Conservation (phyloP, 805 yeast genomes). For the Candida pseudofarinosa region DNA sequence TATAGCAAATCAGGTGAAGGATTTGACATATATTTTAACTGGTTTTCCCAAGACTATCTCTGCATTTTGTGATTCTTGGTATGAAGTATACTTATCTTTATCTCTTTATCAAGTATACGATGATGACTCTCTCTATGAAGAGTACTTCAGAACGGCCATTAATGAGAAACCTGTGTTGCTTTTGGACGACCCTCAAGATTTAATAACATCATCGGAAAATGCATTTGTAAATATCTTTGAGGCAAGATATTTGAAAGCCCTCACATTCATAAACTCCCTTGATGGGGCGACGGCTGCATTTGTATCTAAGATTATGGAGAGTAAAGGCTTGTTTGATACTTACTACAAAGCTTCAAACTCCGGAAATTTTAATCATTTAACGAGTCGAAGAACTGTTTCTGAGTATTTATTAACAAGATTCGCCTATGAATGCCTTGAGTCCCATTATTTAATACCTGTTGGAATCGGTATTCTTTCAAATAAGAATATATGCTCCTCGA, state of each 20-base stretch:
- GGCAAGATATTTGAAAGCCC: constrained; percentile 52
- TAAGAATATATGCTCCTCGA: constrained; percentile 40
- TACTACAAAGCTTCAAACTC: constrained; percentile 22
- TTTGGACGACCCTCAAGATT: constrained; percentile 35
- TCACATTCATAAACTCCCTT: constrained; percentile 55
- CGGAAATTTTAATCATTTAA: constrained; percentile 7
- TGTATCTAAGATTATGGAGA: constrained; percentile 57
- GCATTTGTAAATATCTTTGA: constrained; percentile 53
- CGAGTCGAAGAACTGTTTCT: constrained; percentile 37
- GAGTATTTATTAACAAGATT: constrained; percentile 54
- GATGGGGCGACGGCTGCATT: constrained; percentile 64
- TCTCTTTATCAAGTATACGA: constrained; percentile 55
- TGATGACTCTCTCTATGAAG: constrained; percentile 30
- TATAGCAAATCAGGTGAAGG: constrained; percentile 35
- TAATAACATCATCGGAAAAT: constrained; percentile 22
- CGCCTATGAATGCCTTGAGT: constrained; percentile 50
- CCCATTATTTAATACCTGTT: constrained; percentile 55
- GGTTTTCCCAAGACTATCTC: constrained; percentile 51
- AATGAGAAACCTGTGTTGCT: constrained; percentile 26
- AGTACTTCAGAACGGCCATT: constrained; percentile 31
- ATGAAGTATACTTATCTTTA: constrained; percentile 58
- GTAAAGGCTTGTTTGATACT: constrained; percentile 51
- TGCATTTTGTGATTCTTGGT: constrained; percentile 57
- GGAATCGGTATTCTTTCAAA: constrained; percentile 60
- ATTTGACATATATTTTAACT: constrained; percentile 40